phyloP scores from a whole-genome alignment of 768 basidiomycete genomes.

The Tulasnella sp. region DNA sequence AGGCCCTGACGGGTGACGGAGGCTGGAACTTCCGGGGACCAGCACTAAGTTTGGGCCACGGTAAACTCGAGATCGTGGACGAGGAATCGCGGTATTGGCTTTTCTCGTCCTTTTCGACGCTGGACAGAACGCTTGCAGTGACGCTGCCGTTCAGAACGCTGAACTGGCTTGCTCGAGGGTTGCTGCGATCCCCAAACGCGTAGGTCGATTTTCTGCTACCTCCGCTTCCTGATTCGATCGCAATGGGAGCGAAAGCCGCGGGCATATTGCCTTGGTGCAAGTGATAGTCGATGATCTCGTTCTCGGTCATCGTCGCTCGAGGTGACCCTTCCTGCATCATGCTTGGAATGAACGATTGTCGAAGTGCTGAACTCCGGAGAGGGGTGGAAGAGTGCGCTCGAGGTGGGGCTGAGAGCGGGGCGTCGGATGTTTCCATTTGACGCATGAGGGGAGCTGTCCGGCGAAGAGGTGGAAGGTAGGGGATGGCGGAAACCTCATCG shows the following conservation, averaged over 20 bases:
- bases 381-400: slow-evolving; percentile 4
- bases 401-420: not conserved
- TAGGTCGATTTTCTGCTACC: not conserved
- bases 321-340: not conserved
- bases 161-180: not conserved
- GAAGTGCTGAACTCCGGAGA: not conserved
- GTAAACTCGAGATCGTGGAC: not conserved
- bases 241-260: slow-evolving; percentile 7
- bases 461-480: slow-evolving; percentile 5
- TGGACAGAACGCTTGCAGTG: not conserved
- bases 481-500: not conserved
- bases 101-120: not conserved
- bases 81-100: not conserved
- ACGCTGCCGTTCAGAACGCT: slow-evolving; percentile 10
- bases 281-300: slow-evolving; percentile 19
- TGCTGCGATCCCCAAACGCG: not conserved
- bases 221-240: not conserved
- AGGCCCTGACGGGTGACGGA: not conserved
- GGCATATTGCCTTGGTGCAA: slow-evolving; percentile 10
- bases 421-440: not conserved
- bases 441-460: not conserved
- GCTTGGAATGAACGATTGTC: slow-evolving; percentile 1
- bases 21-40: not conserved
- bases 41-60: not conserved
- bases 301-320: slow-evolving; percentile 3